Evolutionary conservation across 2,329 filamentous ascomycete species (phyloP).

Genomic region (Aspergillus texensis): DNA sequence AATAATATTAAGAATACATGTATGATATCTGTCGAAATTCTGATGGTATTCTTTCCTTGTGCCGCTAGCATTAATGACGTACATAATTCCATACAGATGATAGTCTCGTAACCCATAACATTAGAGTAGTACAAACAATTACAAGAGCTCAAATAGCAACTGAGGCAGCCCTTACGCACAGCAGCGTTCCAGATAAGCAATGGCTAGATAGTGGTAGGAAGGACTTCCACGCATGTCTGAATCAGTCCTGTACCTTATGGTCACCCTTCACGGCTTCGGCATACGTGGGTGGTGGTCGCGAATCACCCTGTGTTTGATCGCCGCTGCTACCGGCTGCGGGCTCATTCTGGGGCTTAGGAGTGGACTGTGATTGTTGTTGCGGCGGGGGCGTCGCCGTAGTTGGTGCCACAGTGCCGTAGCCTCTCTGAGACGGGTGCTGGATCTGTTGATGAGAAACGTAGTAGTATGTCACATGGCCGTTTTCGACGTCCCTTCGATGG

Average conservation of each 20-base stretch:
- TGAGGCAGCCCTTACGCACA: neutral
- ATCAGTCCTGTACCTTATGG: slow-evolving; percentile 80
- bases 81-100: neutral
- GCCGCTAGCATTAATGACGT: neutral
- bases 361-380: slow-evolving; percentile 16
- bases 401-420: slow-evolving; percentile 43
- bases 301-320: slow-evolving; percentile 37
- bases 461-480: slow-evolving; percentile 70
- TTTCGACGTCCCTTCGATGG: slow-evolving; percentile 43
- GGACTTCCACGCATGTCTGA: neutral
- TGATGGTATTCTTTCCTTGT: neutral
- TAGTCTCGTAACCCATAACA: neutral
- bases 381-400: slow-evolving; percentile 28
- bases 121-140: slow-evolving; percentile 5
- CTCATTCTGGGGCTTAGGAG: slow-evolving; percentile 27
- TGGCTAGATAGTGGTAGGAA: neutral
- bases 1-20: neutral
- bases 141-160: neutral
- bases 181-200: neutral
- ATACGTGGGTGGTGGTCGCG: slow-evolving; percentile 74
- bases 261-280: slow-evolving; percentile 88
- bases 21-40: neutral
- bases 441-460: slow-evolving; percentile 62
- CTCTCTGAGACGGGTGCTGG: slow-evolving; percentile 36
- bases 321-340: slow-evolving; percentile 33